phyloP scores from a whole-genome alignment of 805 yeast genomes.

The Cyberlindnera xylosilytica region DNA sequence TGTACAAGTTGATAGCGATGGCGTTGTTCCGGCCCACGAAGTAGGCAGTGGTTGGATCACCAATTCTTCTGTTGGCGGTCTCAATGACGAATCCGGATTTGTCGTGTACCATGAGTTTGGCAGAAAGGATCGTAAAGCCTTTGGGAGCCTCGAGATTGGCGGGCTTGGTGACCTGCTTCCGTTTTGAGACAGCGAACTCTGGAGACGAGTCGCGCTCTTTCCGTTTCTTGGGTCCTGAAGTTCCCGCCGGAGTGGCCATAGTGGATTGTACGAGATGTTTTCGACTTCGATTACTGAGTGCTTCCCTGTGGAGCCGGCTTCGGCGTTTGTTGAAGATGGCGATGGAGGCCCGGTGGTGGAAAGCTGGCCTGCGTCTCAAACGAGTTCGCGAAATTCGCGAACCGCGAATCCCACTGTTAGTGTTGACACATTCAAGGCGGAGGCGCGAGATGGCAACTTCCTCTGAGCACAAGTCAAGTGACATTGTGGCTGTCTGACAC shows the following conservation, averaged over 20 bases:
- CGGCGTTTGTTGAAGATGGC: no score
- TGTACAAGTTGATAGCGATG: constrained; percentile 6
- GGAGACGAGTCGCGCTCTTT: neutral
- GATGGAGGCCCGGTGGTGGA: no score
- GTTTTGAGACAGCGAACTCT: neutral
- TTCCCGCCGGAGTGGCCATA: no score
- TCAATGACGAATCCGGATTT: constrained; percentile 2
- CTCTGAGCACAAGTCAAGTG: no score
- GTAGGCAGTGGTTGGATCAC: constrained; percentile 7
- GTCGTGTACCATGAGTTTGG: neutral
- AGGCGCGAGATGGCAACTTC: no score
- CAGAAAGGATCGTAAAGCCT: constrained; percentile 1
- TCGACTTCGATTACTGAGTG: neutral
- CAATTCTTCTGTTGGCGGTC: neutral
- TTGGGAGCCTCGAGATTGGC: neutral
- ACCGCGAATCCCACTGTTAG: no score
- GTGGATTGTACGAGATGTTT: no score
- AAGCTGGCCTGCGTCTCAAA: no score
- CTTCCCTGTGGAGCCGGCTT: no score
- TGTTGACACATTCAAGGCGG: no score
- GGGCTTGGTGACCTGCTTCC: neutral
- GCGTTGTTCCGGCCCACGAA: constrained; percentile 9
- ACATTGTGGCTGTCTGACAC: no score
- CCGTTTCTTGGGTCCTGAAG: neutral
- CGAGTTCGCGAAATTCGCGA: no score